These are phyloP conservation scores for Centrapalus pauciflorus DNA, from an alignment of 129 eudicot genomes.

Conservation along the genomic window DNA sequence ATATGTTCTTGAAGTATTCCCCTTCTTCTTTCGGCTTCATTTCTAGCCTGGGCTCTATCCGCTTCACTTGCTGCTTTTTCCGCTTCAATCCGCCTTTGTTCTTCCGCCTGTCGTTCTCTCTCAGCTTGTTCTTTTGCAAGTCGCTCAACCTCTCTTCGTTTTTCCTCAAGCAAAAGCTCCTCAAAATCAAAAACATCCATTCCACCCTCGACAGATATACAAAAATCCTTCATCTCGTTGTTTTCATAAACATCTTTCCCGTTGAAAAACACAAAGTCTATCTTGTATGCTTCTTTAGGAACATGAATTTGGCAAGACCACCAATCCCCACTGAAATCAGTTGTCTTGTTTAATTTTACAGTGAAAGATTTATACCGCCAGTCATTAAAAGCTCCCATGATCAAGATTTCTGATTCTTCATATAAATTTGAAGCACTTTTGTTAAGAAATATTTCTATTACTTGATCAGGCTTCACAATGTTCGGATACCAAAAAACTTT, in stretches of 20 bases:
- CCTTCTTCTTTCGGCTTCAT: conserved; percentile 61
- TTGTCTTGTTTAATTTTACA: conserved; percentile 51
- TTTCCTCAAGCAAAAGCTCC: conserved; percentile 87
- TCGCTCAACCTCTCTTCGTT: conserved; percentile 70
- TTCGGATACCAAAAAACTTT: conserved; percentile 71
- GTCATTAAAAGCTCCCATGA: conserved; percentile 92
- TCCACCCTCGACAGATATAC: conserved; percentile 71
- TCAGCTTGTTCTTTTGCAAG: conserved; percentile 68
- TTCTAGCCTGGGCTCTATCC: conserved; percentile 70
- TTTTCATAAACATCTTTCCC: conserved; percentile 90
- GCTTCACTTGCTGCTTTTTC: conserved; percentile 70
- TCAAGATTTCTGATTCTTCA: conserved; percentile 60
- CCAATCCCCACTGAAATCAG: conserved; percentile 85
- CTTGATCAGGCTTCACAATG: conserved; percentile 62
- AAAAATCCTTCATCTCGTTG: conserved; percentile 76
- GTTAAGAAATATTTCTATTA: conserved; percentile 72
- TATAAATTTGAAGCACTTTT: conserved; percentile 60
- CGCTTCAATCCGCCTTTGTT: conserved; percentile 68
- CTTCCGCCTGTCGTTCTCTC: conserved; percentile 63
- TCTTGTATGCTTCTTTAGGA: conserved; percentile 86
- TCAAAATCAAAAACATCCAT: conserved; percentile 73
- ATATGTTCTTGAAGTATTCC: conserved; percentile 52
- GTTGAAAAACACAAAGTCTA: conserved; percentile 84
- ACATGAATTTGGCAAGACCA: conserved; percentile 91
- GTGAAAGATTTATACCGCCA: conserved; percentile 94